These are phyloP conservation scores for Aspergillus saccharolyticus DNA, from an alignment of 495 filamentous ascomycete species.

Conservation along the genomic window DNA sequence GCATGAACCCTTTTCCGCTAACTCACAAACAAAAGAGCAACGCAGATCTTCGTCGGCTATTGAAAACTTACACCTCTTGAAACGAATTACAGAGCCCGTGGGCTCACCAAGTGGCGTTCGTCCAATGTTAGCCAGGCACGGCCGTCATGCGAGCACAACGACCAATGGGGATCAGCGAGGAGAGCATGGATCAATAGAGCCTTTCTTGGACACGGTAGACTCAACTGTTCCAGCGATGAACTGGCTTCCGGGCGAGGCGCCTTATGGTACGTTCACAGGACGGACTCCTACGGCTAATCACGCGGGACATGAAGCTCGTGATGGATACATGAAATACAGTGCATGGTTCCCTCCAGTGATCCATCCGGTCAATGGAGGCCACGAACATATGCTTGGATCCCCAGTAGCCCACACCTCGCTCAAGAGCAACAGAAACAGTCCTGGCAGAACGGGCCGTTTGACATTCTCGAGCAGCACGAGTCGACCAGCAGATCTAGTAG, in stretches of 20 bases:
- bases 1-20: slow-evolving; percentile 8
- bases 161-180: slow-evolving; percentile 21
- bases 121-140: slow-evolving; percentile 14
- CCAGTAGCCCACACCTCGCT: slow-evolving; percentile 21
- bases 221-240: slow-evolving; percentile 31
- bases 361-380: slow-evolving; percentile 14
- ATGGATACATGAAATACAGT: slow-evolving; percentile 18
- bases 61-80: background rate
- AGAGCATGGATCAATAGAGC: slow-evolving; percentile 21
- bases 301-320: slow-evolving; percentile 11
- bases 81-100: background rate
- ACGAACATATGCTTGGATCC: slow-evolving; percentile 20
- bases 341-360: slow-evolving; percentile 32
- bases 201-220: slow-evolving; percentile 19
- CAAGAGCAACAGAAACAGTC: slow-evolving; percentile 17
- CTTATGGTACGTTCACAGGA: slow-evolving; percentile 13
- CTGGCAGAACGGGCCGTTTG: slow-evolving; percentile 10
- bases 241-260: slow-evolving; percentile 31
- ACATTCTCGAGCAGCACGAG: slow-evolving; percentile 21
- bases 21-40: slow-evolving; percentile 10
- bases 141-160: slow-evolving; percentile 17
- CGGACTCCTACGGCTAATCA: slow-evolving; percentile 10
- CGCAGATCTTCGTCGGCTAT: background rate
- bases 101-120: slow-evolving; percentile 3
- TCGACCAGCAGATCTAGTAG: slow-evolving; percentile 32